Conservation (phyloP, 169 alveolate genomes). For the Plasmodium berghei region DNA sequence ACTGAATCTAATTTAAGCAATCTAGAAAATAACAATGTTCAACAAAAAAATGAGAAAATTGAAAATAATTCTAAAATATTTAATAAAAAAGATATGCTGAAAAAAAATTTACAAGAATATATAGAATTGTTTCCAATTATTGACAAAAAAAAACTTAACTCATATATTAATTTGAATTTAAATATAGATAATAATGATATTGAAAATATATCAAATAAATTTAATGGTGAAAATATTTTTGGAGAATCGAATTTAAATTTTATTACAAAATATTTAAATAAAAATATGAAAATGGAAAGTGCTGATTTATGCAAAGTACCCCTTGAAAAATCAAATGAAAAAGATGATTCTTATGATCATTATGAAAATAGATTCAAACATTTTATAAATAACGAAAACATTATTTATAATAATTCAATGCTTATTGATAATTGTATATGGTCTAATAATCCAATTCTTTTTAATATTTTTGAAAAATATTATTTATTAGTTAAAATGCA, state of each 20-base stretch:
- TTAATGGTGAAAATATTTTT: neutral
- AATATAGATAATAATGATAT: conserved; percentile 28
- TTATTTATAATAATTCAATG: conserved; percentile 8
- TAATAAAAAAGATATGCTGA: neutral
- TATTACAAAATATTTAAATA: conserved; percentile 32
- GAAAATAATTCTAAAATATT: conserved; percentile 1
- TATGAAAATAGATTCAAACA: conserved; percentile 13
- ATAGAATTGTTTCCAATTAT: conserved; percentile 28
- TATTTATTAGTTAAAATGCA: conserved; percentile 61
- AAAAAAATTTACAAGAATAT: conserved; percentile 3
- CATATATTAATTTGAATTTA: conserved; percentile 28
- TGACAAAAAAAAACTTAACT: conserved; percentile 30
- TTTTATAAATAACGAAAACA: neutral
- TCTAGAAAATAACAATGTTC: neutral
- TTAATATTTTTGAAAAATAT: conserved; percentile 58
- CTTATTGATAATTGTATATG: conserved; percentile 56
- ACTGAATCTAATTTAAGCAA: no score
- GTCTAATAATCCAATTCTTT: conserved; percentile 53
- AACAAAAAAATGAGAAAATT: neutral
- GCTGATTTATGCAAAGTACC: neutral
- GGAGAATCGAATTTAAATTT: neutral
- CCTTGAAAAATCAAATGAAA: neutral
- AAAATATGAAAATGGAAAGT: conserved; percentile 15
- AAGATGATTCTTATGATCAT: conserved; percentile 7
- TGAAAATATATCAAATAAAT: neutral